Evolutionary conservation across 192 early-diverging fungal genomes (phyloP).

Genomic region (Paraglomus occultum): DNA sequence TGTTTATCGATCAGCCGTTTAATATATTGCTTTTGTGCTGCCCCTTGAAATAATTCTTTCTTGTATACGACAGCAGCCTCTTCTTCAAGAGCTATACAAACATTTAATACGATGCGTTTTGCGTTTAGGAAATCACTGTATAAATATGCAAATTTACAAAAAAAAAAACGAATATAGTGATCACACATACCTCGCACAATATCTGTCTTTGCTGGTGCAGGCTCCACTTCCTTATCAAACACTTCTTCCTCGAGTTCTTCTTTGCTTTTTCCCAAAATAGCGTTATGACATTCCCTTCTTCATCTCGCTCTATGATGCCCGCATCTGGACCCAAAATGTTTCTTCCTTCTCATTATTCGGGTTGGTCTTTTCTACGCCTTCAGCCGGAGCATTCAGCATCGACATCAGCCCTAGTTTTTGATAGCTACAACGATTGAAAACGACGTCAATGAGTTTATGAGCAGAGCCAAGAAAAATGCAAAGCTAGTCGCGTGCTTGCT

Average conservation of each 20-base stretch:
- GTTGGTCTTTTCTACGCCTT: constrained; percentile 47
- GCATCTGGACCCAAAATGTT: constrained; percentile 59
- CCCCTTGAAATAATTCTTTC: constrained; percentile 50
- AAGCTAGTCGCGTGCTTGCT: neutral
- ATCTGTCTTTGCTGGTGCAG: constrained; percentile 52
- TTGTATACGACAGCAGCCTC: constrained; percentile 48
- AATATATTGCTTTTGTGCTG: constrained; percentile 55
- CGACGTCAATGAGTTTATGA: neutral
- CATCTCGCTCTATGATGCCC: constrained; percentile 82
- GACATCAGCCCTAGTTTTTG: constrained; percentile 65
- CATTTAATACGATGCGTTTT: neutral
- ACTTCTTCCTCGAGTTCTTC: constrained; percentile 45
- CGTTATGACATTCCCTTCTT: constrained; percentile 66
- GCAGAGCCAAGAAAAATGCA: neutral
- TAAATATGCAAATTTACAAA: neutral
- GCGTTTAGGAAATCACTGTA: neutral
- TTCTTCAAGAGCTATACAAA: constrained; percentile 47
- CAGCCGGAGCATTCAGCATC: constrained; percentile 61
- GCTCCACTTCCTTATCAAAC: constrained; percentile 45
- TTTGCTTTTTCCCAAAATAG: constrained; percentile 62
- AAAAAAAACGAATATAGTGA: neutral
- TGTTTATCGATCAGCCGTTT: constrained; percentile 65
- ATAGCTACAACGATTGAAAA: constrained; percentile 47
- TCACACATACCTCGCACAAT: constrained; percentile 45
- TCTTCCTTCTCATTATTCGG: constrained; percentile 45